A percentile compares a stretch with the other conserved stretches of the same genome.
phyloP scores from a whole-genome alignment of 129 eudicot species.

The Saposhnikovia divaricata region DNA sequence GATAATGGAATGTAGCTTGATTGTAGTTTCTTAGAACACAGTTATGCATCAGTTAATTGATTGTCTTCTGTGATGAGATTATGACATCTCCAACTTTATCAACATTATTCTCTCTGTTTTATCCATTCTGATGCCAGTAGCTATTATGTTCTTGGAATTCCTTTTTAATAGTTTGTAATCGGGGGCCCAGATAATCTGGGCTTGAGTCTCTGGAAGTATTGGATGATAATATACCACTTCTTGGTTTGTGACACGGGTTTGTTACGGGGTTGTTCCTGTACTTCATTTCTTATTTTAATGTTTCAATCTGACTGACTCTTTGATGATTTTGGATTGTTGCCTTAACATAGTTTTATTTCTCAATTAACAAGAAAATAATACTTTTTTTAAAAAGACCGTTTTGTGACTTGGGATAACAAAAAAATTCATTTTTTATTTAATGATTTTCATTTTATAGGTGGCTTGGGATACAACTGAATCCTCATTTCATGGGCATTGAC shows the following conservation, averaged over 20 bases:
- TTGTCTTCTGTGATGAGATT: neutral
- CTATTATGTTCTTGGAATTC: neutral
- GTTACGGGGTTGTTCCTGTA: no score
- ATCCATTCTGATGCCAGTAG: neutral
- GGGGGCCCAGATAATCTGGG: neutral
- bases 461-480: slow-evolving; percentile 98
- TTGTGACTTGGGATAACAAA: no score
- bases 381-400: no score
- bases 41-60: neutral
- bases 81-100: neutral
- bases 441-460: slow-evolving; percentile 43
- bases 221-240: neutral
- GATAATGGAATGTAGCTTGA: neutral
- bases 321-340: neutral
- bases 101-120: neutral
- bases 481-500: slow-evolving; percentile 85
- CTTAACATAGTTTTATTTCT: neutral
- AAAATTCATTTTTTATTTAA: slow-evolving; percentile 6
- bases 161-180: neutral
- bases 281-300: no score
- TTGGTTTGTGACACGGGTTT: no score
- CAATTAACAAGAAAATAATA: no score
- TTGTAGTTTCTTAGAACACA: neutral
- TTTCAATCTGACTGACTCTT: neutral
- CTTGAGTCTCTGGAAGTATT: neutral